These are phyloP conservation scores for Talaromyces amestolkiae DNA, from an alignment of 2,329 filamentous ascomycete species.

Conservation along the genomic window DNA sequence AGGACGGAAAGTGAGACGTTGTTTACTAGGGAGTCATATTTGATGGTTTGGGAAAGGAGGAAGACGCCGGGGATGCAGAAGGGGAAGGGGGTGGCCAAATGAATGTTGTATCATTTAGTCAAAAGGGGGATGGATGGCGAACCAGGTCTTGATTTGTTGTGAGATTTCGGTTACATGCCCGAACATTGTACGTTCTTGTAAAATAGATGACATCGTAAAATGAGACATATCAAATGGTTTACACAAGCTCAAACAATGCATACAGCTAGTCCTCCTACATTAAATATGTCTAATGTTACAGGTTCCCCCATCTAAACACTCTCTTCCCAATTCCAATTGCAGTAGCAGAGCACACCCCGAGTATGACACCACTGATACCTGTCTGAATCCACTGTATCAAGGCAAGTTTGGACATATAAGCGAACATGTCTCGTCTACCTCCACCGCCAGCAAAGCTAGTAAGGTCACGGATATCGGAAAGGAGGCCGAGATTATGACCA, in stretches of 20 bases:
- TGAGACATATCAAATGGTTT: not conserved
- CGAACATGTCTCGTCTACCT: slow-evolving; percentile 29
- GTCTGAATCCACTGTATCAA: slow-evolving; percentile 40
- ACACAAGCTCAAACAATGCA: not conserved
- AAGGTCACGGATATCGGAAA: slow-evolving; percentile 33
- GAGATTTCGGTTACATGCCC: not conserved
- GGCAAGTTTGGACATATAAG: slow-evolving; percentile 37
- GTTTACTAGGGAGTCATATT: slow-evolving; percentile 89
- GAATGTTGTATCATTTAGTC: not conserved
- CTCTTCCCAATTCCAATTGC: slow-evolving; percentile 41
- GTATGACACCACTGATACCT: slow-evolving; percentile 37
- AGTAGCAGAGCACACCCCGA: slow-evolving; percentile 38
- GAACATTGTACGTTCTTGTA: not conserved
- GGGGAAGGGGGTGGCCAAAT: not conserved
- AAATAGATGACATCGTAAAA: not conserved
- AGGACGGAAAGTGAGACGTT: slow-evolving; percentile 83
- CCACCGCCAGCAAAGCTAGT: slow-evolving; percentile 38
- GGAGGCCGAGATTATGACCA: slow-evolving; percentile 18
- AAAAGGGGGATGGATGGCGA: not conserved
- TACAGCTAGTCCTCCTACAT: no score
- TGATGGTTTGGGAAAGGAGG: slow-evolving; percentile 93
- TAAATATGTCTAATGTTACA: slow-evolving; percentile 14
- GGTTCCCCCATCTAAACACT: slow-evolving; percentile 40
- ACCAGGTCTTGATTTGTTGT: not conserved
- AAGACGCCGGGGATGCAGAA: slow-evolving; percentile 46